phyloP scores from a whole-genome alignment of 1,139 yeast species.

The Pneumocystis wakefieldiae region DNA sequence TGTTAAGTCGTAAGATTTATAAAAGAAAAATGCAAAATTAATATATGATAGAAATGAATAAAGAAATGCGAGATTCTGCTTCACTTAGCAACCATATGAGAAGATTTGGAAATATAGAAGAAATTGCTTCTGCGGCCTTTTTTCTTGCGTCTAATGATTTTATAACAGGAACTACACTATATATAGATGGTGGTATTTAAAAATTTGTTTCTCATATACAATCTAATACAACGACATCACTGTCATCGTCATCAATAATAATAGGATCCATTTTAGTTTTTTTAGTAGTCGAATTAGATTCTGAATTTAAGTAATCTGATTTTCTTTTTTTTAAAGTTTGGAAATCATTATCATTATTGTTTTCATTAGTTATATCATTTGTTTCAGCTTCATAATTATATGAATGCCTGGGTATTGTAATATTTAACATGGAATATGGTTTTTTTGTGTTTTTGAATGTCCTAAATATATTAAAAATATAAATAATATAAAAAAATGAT shows the following conservation, averaged over 20 bases:
- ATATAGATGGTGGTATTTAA: slow-evolving; percentile 24
- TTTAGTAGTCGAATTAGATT: slow-evolving; percentile 14
- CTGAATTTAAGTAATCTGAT: slow-evolving; percentile 15
- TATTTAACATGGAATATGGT: slow-evolving; percentile 4
- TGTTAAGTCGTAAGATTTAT: slow-evolving; percentile 30
- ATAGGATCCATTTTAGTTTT: background rate
- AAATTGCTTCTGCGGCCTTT: slow-evolving; percentile 26
- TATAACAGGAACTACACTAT: slow-evolving; percentile 23
- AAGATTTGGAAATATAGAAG: slow-evolving; percentile 20
- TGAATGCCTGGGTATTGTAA: background rate
- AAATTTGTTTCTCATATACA: slow-evolving; percentile 24
- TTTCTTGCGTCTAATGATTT: slow-evolving; percentile 19
- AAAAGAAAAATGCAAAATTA: background rate
- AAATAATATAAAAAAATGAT: background rate
- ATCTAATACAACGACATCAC: slow-evolving; percentile 18
- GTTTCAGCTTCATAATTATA: background rate
- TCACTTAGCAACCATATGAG: slow-evolving; percentile 16
- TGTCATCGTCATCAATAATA: slow-evolving; percentile 4
- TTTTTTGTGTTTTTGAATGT: slow-evolving; percentile 1
- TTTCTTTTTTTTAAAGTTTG: slow-evolving; percentile 18
- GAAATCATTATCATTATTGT: slow-evolving; percentile 13
- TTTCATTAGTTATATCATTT: slow-evolving; percentile 1
- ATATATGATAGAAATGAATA: slow-evolving; percentile 12
- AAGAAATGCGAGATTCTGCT: slow-evolving; percentile 13
- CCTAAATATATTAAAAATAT: background rate